A percentile compares a stretch with the other conserved stretches of the same genome.
These are phyloP conservation scores for Trichoderma asperellum DNA, from an alignment of 2,329 filamentous ascomycete genomes.

Conservation along the genomic window DNA sequence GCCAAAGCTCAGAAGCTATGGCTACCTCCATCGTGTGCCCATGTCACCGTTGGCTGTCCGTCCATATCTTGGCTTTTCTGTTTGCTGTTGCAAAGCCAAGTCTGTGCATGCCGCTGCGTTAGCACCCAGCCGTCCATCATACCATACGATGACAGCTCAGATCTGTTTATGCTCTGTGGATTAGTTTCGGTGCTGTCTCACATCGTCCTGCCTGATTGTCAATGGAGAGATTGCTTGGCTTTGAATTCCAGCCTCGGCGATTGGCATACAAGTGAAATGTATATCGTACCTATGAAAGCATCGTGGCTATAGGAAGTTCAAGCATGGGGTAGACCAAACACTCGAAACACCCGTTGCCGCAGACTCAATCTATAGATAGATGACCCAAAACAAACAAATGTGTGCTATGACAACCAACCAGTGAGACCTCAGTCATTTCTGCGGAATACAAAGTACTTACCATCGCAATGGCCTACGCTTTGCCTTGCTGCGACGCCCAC, in stretches of 20 bases:
- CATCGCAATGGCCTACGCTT: neutral
- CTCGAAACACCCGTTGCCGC: conserved; percentile 15
- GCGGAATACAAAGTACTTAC: neutral
- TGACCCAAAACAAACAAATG: neutral
- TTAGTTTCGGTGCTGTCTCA: neutral
- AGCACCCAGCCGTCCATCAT: conserved; percentile 1
- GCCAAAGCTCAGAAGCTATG: neutral
- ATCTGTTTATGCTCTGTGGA: neutral
- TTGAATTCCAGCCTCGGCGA: neutral
- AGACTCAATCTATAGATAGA: conserved; percentile 1
- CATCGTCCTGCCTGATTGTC: neutral
- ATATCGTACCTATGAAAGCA: neutral
- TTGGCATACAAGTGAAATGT: neutral
- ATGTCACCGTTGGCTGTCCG: neutral
- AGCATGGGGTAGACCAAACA: neutral
- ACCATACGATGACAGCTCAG: neutral
- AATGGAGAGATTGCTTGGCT: neutral
- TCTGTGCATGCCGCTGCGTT: conserved; percentile 8
- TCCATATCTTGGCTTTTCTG: neutral
- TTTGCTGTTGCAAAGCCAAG: neutral
- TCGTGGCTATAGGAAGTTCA: neutral
- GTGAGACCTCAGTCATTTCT: neutral
- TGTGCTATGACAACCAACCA: neutral
- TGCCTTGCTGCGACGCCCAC: conserved; percentile 34
- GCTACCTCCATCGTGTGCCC: neutral